These are phyloP conservation scores for Teratosphaeria pseudoeucalypti DNA, from an alignment of 2,329 filamentous ascomycete species.

Conservation along the genomic window DNA sequence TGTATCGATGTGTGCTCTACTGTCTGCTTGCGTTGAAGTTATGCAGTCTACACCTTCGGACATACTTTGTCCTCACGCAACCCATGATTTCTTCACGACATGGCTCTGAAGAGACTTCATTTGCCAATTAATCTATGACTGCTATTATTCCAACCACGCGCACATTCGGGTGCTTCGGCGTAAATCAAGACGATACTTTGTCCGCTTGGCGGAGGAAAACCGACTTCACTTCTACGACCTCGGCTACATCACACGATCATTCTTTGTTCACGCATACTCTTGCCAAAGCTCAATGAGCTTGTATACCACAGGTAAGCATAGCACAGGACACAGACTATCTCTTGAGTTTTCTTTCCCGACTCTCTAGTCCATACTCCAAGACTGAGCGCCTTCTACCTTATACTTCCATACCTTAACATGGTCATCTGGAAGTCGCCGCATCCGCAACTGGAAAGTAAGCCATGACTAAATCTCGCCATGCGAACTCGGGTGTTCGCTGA, in stretches of 20 bases:
- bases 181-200: background rate
- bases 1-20: too few species aligned
- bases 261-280: background rate
- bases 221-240: background rate
- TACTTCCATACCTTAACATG: background rate
- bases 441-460: constrained; percentile 32
- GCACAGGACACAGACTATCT: background rate
- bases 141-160: background rate
- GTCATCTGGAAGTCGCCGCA: constrained; percentile 28
- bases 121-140: background rate
- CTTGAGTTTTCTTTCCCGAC: background rate
- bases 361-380: background rate
- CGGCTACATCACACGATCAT: background rate
- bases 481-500: background rate
- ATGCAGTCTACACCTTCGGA: too few species aligned
- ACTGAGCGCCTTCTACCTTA: background rate
- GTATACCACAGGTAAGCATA: background rate
- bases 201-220: background rate
- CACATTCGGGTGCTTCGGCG: background rate
- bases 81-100: too few species aligned
- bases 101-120: too few species aligned
- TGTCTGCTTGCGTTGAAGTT: too few species aligned
- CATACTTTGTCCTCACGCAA: too few species aligned
- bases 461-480: background rate
- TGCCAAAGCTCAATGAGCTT: background rate